These are phyloP conservation scores for Takashimella koratensis DNA, from an alignment of 1,284 basidiomycete genomes.

Conservation along the genomic window DNA sequence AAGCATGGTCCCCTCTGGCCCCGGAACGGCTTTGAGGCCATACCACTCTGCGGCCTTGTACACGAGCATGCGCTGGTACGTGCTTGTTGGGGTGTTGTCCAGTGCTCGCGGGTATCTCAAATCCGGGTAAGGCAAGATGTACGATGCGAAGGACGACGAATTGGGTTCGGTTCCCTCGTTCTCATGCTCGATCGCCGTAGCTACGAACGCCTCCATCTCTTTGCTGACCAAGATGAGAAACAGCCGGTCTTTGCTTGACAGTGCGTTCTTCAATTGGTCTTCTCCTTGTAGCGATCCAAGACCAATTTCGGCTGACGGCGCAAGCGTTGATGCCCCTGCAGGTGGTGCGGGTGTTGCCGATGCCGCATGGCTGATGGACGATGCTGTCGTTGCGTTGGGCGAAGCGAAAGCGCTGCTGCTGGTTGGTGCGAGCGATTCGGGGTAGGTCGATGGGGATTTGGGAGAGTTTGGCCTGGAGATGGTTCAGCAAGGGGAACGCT, in stretches of 20 bases:
- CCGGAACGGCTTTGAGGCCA: conserved; percentile 33
- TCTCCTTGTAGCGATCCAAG: conserved; percentile 32
- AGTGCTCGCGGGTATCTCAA: conserved; percentile 18
- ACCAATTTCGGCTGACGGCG: conserved; percentile 33
- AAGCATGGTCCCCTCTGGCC: conserved; percentile 23
- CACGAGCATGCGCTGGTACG: conserved; percentile 44
- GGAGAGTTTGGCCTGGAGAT: conserved; percentile 13
- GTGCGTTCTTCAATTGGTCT: conserved; percentile 35
- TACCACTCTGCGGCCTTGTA: conserved; percentile 48
- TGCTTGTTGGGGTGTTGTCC: conserved; percentile 25
- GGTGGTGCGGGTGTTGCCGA: not conserved
- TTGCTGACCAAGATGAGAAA: conserved; percentile 40
- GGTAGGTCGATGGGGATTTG: conserved; percentile 13
- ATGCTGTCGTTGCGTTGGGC: conserved; percentile 11
- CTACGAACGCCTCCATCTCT: conserved; percentile 41
- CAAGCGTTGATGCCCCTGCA: not conserved
- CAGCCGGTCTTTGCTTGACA: conserved; percentile 38
- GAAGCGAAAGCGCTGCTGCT: conserved; percentile 8
- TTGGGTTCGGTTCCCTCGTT: conserved; percentile 13
- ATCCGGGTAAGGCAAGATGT: not conserved
- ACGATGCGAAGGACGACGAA: conserved; percentile 16
- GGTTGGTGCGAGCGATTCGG: conserved; percentile 10
- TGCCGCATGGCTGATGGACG: conserved; percentile 9
- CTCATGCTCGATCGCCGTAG: conserved; percentile 18
- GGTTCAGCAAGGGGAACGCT: not conserved